These are phyloP conservation scores for Cucumis hystrix DNA, from an alignment of 306 rosid species.

Conservation along the genomic window DNA sequence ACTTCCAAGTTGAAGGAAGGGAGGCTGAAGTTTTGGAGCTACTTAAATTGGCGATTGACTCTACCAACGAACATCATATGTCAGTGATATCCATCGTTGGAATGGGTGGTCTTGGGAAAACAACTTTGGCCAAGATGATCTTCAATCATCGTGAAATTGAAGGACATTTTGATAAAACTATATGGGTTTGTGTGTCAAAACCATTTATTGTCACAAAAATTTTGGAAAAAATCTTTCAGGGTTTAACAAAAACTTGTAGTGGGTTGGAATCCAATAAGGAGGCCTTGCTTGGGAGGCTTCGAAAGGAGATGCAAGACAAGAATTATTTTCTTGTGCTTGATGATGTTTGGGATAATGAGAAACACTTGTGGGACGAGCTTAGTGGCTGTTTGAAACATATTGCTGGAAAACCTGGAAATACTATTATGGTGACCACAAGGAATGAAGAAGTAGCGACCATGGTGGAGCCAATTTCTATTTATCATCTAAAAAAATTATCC, in stretches of 20 bases:
- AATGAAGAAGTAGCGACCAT: no score
- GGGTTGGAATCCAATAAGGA: neutral
- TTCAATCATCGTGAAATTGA: neutral
- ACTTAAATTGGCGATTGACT: neutral
- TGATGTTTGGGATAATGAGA: conserved; percentile 15
- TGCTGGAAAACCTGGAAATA: no score
- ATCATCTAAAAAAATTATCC: no score
- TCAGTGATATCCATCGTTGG: conserved; percentile 6
- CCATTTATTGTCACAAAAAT: neutral
- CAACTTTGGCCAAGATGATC: conserved; percentile 5
- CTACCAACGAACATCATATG: neutral
- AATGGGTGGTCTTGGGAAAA: conserved; percentile 9
- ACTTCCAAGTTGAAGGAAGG: neutral
- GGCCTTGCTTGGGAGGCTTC: neutral
- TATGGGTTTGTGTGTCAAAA: conserved; percentile 12
- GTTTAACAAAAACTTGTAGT: neutral
- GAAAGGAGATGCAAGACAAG: neutral
- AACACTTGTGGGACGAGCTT: neutral
- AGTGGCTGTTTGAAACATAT: no score
- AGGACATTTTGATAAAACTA: neutral
- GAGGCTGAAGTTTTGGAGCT: neutral
- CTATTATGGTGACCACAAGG: no score
- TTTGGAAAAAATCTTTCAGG: neutral
- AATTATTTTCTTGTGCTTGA: conserved; percentile 10
- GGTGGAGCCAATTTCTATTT: no score